Evolutionary conservation across 495 filamentous ascomycete species (phyloP).

Genomic region (Clavariopsis aquatica): DNA sequence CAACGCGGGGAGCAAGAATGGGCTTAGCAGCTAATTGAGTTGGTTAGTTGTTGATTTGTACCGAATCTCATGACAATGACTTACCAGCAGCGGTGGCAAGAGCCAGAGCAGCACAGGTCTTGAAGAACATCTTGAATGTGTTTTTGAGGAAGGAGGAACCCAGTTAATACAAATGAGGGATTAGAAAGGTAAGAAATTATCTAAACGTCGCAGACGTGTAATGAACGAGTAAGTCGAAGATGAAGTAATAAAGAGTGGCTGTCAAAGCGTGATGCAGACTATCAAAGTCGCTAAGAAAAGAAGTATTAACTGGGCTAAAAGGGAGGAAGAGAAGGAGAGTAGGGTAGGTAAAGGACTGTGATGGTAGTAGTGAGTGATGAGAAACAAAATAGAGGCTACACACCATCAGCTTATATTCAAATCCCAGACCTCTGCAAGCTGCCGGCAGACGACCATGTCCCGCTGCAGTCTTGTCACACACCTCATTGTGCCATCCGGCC

Average conservation of each 20-base stretch:
- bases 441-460: neutral
- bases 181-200: slow-evolving; percentile 29
- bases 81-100: slow-evolving; percentile 37
- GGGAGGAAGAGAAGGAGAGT: slow-evolving; percentile 11
- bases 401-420: slow-evolving; percentile 14
- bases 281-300: slow-evolving; percentile 36
- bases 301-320: slow-evolving; percentile 33
- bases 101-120: slow-evolving; percentile 24
- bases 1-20: slow-evolving; percentile 11
- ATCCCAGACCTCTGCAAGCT: neutral
- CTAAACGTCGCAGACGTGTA: slow-evolving; percentile 36
- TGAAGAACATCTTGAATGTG: slow-evolving; percentile 31
- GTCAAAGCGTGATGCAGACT: slow-evolving; percentile 27
- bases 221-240: slow-evolving; percentile 5
- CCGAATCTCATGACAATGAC: neutral
- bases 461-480: neutral
- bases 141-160: slow-evolving; percentile 12
- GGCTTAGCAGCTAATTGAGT: slow-evolving; percentile 20
- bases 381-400: slow-evolving; percentile 4
- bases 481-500: slow-evolving; percentile 18
- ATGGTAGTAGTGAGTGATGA: slow-evolving; percentile 23
- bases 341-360: slow-evolving; percentile 20
- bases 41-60: neutral
- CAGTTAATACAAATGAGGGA: slow-evolving; percentile 33
- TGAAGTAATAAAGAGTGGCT: slow-evolving; percentile 16